Evolutionary conservation across 768 basidiomycete species (phyloP), one percentile per base, ranked within the genome.

Genomic region (Lactifluus volemus): DNA sequence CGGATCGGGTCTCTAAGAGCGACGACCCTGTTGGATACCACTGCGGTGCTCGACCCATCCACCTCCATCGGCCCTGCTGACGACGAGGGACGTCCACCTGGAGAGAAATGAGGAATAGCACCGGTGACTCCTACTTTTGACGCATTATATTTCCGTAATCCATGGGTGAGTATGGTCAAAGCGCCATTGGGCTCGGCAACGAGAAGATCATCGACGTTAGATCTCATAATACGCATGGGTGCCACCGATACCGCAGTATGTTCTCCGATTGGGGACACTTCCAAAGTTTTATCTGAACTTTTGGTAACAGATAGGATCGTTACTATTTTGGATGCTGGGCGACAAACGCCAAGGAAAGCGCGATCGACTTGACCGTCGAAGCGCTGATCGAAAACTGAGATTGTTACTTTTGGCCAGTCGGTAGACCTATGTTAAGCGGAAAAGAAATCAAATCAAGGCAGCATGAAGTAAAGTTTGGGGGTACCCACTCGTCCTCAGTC

Each of bases 201-300:
- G 5, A 96, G 72, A 10, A 93, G 74, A 70, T 97, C 94, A 69
- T 78, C 78, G 14, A 91, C 76, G 14, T 77, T 73, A 7, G 73
- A 73, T 19, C 93, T 82, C 3, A 86, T 88, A 1, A 84, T 81
- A 19, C 80, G 75, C 42, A 93, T 72, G 3, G 89, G 74, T 0
- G 79, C 75, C 0, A 81, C 78, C 2, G 85, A 81, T 1, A 81
- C 67, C 0, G 81, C 87, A 8, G 74, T 70, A 11, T 76, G 61
- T 68, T 74, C 70, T 0, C 74, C 67, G 14, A 79, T 21, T n/a
- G 69, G 72, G 1, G 67, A 68, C 30, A 81, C 75, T 57, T 75
- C 73, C 52, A 85, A 69, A 3, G 73, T 71, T 38, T 75, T 72
- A 49, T 79, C 73, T 25, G 77, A 72, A n/a, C 70, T 67, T 32